Conservation (phyloP, 75 land plant genomes). For the Larix kaempferi region DNA sequence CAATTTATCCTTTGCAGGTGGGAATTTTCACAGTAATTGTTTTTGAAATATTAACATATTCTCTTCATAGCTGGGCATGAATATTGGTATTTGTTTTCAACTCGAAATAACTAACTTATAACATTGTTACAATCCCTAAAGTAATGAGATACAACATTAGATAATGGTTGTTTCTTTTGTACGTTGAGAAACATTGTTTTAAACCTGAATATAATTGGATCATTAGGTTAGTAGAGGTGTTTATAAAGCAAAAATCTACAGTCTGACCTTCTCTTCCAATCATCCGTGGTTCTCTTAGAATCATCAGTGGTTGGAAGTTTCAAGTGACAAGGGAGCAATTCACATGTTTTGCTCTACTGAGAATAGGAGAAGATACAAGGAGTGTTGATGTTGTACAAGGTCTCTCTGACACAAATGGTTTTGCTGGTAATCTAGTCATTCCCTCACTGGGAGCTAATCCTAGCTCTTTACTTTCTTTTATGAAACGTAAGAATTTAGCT, state of each 20-base stretch:
- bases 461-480: conserved; percentile 82
- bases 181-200: not conserved
- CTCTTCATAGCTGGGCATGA: too few species aligned
- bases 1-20: too few species aligned
- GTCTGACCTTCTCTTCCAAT: conserved; percentile 77
- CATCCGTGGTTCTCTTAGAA: conserved; percentile 87
- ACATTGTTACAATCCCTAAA: too few species aligned
- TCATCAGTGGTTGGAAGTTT: conserved; percentile 83
- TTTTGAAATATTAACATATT: too few species aligned
- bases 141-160: too few species aligned
- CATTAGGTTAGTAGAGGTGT: conserved; percentile 87
- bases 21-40: too few species aligned
- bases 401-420: conserved; percentile 20
- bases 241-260: conserved; percentile 79
- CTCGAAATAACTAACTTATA: too few species aligned
- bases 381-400: conserved; percentile 22
- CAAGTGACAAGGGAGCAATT: too few species aligned
- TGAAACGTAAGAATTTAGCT: conserved; percentile 65
- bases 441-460: conserved; percentile 58
- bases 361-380: conserved; percentile 43
- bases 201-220: not conserved
- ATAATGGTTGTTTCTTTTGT: too few species aligned
- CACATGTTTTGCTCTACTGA: conserved; percentile 62
- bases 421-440: conserved; percentile 39
- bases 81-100: too few species aligned